These are phyloP conservation scores for Skeletonema marinoi DNA, from an alignment of 108 stramenopile species.

Conservation along the genomic window DNA sequence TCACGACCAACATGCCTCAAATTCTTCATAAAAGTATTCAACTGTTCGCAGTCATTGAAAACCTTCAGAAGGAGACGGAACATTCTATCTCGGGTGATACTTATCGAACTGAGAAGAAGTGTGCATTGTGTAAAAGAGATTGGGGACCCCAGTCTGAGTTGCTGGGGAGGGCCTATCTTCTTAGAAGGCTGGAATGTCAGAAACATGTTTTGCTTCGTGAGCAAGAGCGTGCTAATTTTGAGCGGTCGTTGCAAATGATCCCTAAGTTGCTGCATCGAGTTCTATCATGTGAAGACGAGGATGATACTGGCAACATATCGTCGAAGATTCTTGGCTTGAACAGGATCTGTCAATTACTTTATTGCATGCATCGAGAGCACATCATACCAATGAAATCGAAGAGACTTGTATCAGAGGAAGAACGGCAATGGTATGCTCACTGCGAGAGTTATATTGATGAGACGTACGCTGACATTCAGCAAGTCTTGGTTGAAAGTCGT, in stretches of 20 bases:
- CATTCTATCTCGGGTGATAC: conserved; percentile 29
- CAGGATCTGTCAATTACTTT: conserved; percentile 24
- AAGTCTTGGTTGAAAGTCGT: neutral
- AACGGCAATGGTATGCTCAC: conserved; percentile 7
- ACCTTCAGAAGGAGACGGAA: conserved; percentile 44
- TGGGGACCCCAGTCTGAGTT: conserved; percentile 70
- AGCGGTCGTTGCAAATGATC: conserved; percentile 8
- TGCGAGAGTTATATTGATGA: conserved; percentile 24
- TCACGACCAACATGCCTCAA: conserved; percentile 52
- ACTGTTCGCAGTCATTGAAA: conserved; percentile 31
- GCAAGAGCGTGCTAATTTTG: conserved; percentile 22
- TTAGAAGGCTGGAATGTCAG: conserved; percentile 47
- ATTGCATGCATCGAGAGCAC: conserved; percentile 14
- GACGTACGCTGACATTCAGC: conserved; percentile 21
- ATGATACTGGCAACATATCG: neutral
- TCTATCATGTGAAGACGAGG: neutral
- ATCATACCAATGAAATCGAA: conserved; percentile 40
- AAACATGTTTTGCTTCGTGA: conserved; percentile 15
- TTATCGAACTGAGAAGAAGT: conserved; percentile 57
- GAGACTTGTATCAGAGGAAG: conserved; percentile 25
- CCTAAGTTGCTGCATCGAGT: conserved; percentile 6
- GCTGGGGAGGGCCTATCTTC: conserved; percentile 56
- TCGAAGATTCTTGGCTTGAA: neutral
- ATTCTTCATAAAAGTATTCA: conserved; percentile 31
- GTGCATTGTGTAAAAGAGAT: conserved; percentile 42